Evolutionary conservation across 106 monocot genomes (phyloP).

Genomic region (Platanthera guangdongensis): DNA sequence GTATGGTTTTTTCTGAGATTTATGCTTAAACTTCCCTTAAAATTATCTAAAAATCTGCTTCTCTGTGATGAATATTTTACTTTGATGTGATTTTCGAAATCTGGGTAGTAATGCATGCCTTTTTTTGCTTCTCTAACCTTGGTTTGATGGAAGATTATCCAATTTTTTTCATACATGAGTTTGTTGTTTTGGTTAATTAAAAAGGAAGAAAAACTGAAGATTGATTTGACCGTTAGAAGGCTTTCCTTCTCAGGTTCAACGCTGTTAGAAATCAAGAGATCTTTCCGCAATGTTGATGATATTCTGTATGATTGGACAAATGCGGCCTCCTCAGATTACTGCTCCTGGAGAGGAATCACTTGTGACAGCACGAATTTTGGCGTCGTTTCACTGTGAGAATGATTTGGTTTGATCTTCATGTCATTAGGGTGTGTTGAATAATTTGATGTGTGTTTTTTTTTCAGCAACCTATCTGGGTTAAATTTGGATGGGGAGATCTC

Average conservation of each 20-base stretch:
- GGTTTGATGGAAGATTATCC: background rate
- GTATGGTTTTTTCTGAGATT: background rate
- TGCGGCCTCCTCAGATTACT: slow-evolving; percentile 39
- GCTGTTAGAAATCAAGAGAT: slow-evolving; percentile 84
- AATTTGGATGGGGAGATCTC: slow-evolving; percentile 90
- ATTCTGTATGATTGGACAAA: slow-evolving; percentile 70
- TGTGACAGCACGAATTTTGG: slow-evolving; percentile 75
- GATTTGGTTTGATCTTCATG: background rate
- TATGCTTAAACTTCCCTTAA: background rate
- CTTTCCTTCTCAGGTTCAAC: slow-evolving; percentile 36
- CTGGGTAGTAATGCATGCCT: background rate
- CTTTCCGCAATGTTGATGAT: slow-evolving; percentile 74
- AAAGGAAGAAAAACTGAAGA: background rate
- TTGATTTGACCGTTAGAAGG: too few relatives aligned
- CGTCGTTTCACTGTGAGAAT: slow-evolving; percentile 74
- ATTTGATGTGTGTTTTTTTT: slow-evolving; percentile 2
- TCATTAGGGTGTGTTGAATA: background rate
- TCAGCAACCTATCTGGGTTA: slow-evolving; percentile 78
- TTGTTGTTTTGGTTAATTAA: background rate
- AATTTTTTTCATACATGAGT: background rate
- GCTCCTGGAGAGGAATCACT: slow-evolving; percentile 82
- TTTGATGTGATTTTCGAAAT: background rate
- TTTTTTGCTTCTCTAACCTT: background rate
- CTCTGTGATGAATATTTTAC: background rate
- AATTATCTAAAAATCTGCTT: background rate